phyloP scores from a whole-genome alignment of 768 basidiomycete species.

The Trametes punicea region DNA sequence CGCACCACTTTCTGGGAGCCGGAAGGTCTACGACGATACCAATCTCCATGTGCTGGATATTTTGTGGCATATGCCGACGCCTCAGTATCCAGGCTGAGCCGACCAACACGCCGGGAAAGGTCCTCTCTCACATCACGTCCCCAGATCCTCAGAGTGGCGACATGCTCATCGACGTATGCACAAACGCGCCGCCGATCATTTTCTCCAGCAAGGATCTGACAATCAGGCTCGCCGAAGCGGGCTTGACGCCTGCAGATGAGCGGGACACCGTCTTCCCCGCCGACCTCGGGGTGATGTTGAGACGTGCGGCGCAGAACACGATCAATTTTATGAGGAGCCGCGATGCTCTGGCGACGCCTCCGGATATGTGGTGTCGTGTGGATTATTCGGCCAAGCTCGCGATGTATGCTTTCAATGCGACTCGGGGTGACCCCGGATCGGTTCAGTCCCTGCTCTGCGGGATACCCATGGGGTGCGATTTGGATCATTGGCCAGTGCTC shows the following conservation, averaged over 20 bases:
- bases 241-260: background rate
- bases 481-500: background rate
- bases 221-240: conserved; percentile 14
- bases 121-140: conserved; percentile 48
- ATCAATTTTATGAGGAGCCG: background rate
- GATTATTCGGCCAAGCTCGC: conserved; percentile 23
- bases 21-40: conserved; percentile 43
- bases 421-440: background rate
- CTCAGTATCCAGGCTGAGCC: conserved; percentile 52
- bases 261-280: conserved; percentile 21
- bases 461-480: background rate
- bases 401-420: conserved; percentile 4
- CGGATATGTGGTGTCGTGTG: background rate
- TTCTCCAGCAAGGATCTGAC: conserved; percentile 16
- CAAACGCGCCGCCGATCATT: conserved; percentile 11
- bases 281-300: background rate
- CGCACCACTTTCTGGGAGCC: conserved; percentile 52
- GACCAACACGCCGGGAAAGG: conserved; percentile 52
- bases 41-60: conserved; percentile 57
- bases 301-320: conserved; percentile 17
- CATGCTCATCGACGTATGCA: conserved; percentile 45
- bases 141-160: conserved; percentile 34
- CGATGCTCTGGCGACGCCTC: background rate
- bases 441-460: background rate
- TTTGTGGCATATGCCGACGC: conserved; percentile 49